Base-by-base conservation (phyloP, 75 land plant species). In the Pseudotsuga menziesii region DNA sequence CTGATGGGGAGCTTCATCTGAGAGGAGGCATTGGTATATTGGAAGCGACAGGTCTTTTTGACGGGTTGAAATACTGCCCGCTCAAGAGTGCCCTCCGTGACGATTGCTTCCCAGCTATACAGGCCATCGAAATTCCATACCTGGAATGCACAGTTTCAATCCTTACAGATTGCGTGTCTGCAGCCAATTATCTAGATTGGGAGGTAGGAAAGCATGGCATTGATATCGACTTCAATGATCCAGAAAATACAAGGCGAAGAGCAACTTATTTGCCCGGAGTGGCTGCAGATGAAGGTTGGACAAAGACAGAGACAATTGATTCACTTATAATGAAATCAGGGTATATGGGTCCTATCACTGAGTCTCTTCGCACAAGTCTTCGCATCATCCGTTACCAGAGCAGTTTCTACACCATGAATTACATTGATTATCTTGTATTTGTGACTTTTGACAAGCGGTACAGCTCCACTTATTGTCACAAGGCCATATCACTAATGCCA, bases 1-100 rank as follows among this genome's bases (percentile, higher is more conserved):
- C 92, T 26, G 99, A 95, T 76, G 89, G 87, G 61, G 98, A 97
- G 84, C 99, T 98, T 72, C 93, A 98, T 54, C 78, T 97, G 78
- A 93, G 99, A 75, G 99, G 99, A 35, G 94, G 99, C 80, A 97
- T 97, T 78, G 99, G 99, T 44, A 97, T 98, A 76, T 86, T 97
- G 62, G 95, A 97, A 86, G 93, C 98, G 73, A 94, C 93, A 39
- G 56, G 78, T 76, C 76, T 97, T 80, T 85, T 94, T 72, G 83
- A 87, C 77, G 99, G 99, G 48, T 97, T 97, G 75, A 92, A 85
- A 84, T 95, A 97, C 78, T 97, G 92, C 88, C 95, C 99, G 71
- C 82, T 97, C 57, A 97, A 95, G 73, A 97, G 99, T 89, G 98
- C 98, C 2, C 80, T 96, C 54, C 89, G 94, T 72, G 96, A 96